These are phyloP conservation scores for Cytospora piceae DNA, from an alignment of 2,329 filamentous ascomycete genomes.

Conservation along the genomic window DNA sequence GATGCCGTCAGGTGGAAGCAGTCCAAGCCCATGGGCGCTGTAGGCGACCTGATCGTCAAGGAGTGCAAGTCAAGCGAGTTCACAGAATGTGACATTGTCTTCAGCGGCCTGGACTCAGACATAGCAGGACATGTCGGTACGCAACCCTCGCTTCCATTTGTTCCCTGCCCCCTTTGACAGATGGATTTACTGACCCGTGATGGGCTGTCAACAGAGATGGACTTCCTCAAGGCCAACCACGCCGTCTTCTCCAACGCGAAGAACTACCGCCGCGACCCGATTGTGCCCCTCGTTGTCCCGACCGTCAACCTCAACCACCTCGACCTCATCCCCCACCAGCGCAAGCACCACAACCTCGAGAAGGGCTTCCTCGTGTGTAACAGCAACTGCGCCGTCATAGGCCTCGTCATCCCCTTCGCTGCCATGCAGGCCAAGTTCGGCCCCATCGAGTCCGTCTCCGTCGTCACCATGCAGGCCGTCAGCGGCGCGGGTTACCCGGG, in stretches of 20 bases:
- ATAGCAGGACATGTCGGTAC: slow-evolving; percentile 89
- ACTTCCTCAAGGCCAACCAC: slow-evolving; percentile 85
- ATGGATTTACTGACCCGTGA: slow-evolving; percentile 29
- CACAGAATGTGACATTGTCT: slow-evolving; percentile 87
- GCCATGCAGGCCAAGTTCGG: slow-evolving; percentile 87
- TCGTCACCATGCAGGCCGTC: slow-evolving; percentile 94
- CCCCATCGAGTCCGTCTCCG: slow-evolving; percentile 71
- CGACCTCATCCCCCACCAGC: slow-evolving; percentile 86
- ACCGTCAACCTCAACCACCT: slow-evolving; percentile 92
- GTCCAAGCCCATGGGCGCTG: slow-evolving; percentile 75
- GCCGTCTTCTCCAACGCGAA: slow-evolving; percentile 97
- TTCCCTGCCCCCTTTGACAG: background rate
- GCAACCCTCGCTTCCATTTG: slow-evolving; percentile 34
- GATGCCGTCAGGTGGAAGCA: slow-evolving; percentile 98
- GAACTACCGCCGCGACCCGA: slow-evolving; percentile 89
- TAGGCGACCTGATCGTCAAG: slow-evolving; percentile 82
- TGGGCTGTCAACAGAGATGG: slow-evolving; percentile 67
- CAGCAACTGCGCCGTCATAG: slow-evolving; percentile 97
- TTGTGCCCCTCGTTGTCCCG: slow-evolving; percentile 91
- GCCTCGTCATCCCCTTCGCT: slow-evolving; percentile 91
- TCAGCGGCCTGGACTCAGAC: slow-evolving; percentile 89
- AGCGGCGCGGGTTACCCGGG: slow-evolving; percentile 91
- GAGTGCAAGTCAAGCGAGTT: slow-evolving; percentile 85
- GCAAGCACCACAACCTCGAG: slow-evolving; percentile 69
- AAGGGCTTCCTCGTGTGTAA: slow-evolving; percentile 97